Evolutionary conservation across 495 filamentous ascomycete species (phyloP), one percentile per base, ranked within the genome.

Genomic region (Penicillium paradoxum): DNA sequence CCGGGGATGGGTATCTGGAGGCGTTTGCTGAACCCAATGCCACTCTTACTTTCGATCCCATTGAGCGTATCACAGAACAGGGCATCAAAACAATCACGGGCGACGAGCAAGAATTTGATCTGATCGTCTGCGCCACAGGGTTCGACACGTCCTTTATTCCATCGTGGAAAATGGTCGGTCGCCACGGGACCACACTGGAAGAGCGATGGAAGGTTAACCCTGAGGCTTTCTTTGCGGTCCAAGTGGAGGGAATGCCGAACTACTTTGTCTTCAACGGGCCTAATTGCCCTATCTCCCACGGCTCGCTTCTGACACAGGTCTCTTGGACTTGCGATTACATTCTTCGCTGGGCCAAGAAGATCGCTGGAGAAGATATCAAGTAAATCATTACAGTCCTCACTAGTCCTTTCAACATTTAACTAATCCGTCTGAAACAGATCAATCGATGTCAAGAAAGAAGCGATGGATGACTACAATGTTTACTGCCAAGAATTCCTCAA

Each of bases 181-280:
- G 54, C 0, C 49, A 71, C 8, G 71, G 70, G 14, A 54, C 56
- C 15, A 57, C 51, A 11, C 50, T 74, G 9, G 55, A 33, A 14
- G 62, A 59, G 13, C 54, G 52, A 21, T 65, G 59, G 45, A 44
- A 56, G 7, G 42, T 69, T 8, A 62, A 60, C 1, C 59, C 60
- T 1, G 34, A 57, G 32, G 66, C 70, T 4, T 80, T 74, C 40
- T 64, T 79, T 34, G 60, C 62, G 9, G 60, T 76, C 11, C 62
- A 63, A 19, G 65, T 62, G 3, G 60, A 59, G 21, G 58, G 64
- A 3, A 70, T 76, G 37, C 76, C 78, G 0, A 79, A 79, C 49
- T 74, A 70, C 15, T 73, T 80, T 48, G 72, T 73, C 60, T 65
- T 84, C 36, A 70, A 74, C 25, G 83, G 83, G 4, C 82, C 82